A percentile compares a stretch with the other conserved stretches of the same genome.
phyloP scores from a whole-genome alignment of 352 stramenopile species.

The Thraustochytrium striatum region DNA sequence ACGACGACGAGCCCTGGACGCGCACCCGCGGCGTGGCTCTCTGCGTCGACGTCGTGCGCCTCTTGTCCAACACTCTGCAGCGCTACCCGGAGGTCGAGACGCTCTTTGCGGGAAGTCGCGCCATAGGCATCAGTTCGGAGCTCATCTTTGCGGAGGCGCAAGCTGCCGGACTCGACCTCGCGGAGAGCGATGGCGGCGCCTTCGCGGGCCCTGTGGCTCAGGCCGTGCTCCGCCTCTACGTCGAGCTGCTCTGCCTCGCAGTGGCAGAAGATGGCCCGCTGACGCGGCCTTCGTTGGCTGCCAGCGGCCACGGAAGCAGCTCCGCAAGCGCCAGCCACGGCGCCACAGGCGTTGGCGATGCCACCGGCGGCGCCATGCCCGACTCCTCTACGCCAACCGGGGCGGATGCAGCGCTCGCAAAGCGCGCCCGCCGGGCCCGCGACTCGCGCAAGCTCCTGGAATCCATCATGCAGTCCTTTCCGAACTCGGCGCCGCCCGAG shows the following conservation, averaged over 20 bases:
- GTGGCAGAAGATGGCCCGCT: constrained; percentile 24
- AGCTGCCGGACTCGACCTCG: no score
- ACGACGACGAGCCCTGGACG: neutral
- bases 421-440: neutral
- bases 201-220: constrained; percentile 4
- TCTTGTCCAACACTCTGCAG: no score
- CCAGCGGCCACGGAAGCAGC: neutral
- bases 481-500: neutral
- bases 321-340: neutral
- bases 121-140: constrained; percentile 20
- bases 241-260: constrained; percentile 15
- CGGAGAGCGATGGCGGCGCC: no score
- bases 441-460: constrained; percentile 1
- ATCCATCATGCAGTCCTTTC: constrained; percentile 33
- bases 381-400: neutral
- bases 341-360: neutral
- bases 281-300: no score
- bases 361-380: neutral
- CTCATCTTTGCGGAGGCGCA: constrained; percentile 9
- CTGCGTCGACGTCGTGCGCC: neutral
- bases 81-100: neutral
- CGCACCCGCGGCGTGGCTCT: neutral
- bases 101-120: neutral
- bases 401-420: neutral
- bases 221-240: constrained; percentile 12